phyloP scores from a whole-genome alignment of 2,329 filamentous ascomycete genomes.

The Epichloe sylvatica region DNA sequence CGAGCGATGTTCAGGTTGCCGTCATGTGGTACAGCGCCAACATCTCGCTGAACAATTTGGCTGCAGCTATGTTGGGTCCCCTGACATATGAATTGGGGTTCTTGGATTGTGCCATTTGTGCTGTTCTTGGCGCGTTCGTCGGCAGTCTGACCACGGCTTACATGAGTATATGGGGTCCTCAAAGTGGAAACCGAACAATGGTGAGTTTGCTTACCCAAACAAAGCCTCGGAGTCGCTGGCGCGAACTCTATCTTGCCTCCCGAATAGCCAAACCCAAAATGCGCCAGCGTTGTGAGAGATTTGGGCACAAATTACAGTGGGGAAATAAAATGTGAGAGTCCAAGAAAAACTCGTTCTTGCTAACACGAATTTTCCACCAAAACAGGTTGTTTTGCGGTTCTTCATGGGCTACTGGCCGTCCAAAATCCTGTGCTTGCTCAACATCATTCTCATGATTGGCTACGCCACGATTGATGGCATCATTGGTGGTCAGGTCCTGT shows the following conservation, averaged over 20 bases:
- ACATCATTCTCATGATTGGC: constrained; percentile 52
- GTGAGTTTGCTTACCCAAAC: constrained; percentile 16
- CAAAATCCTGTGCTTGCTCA: constrained; percentile 18
- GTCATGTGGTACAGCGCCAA: constrained; percentile 32
- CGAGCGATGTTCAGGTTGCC: constrained; percentile 25
- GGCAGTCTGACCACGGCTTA: constrained; percentile 60
- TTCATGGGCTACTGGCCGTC: constrained; percentile 53
- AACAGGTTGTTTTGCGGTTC: constrained; percentile 51
- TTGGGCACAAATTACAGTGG: background rate
- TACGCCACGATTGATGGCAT: constrained; percentile 70
- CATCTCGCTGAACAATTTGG: constrained; percentile 32
- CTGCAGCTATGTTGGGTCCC: constrained; percentile 57
- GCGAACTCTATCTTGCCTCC: background rate
- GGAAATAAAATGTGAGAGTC: no score
- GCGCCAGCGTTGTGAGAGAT: background rate
- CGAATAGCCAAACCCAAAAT: background rate
- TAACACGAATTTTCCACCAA: background rate
- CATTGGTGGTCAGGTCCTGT: constrained; percentile 63
- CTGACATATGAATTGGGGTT: constrained; percentile 58
- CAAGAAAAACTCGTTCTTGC: background rate
- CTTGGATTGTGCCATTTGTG: constrained; percentile 55
- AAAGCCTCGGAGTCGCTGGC: background rate
- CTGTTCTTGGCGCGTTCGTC: constrained; percentile 63
- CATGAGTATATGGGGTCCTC: constrained; percentile 64
- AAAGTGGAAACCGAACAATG: constrained; percentile 66